These are phyloP conservation scores for Pulveroboletus ravenelii DNA, from an alignment of 768 basidiomycete genomes.

Conservation along the genomic window DNA sequence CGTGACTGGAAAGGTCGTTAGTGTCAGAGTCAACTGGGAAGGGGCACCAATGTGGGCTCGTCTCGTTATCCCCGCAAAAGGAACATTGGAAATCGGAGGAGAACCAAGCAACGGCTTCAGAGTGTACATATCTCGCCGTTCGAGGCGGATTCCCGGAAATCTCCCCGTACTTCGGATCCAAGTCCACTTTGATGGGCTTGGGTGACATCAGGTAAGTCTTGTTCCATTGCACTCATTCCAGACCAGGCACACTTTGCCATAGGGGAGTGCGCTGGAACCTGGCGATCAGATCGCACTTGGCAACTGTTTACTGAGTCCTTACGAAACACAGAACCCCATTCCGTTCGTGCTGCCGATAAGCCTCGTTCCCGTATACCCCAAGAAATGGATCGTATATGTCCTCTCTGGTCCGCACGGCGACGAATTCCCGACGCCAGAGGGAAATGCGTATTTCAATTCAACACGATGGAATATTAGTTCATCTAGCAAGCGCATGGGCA, in stretches of 20 bases:
- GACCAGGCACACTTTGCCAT: slow-evolving; percentile 2
- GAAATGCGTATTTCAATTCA: slow-evolving; percentile 46
- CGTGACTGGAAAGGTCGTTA: slow-evolving; percentile 48
- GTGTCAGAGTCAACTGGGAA: slow-evolving; percentile 39
- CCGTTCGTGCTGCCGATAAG: slow-evolving; percentile 21
- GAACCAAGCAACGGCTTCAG: slow-evolving; percentile 41
- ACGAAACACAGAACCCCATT: slow-evolving; percentile 9
- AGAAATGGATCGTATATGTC: slow-evolving; percentile 48
- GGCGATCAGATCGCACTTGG: slow-evolving; percentile 50
- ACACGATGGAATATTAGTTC: slow-evolving; percentile 50
- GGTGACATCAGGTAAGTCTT: slow-evolving; percentile 49
- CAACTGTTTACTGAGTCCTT: slow-evolving; percentile 20
- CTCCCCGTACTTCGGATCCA: slow-evolving; percentile 55
- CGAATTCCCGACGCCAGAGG: slow-evolving; percentile 47
- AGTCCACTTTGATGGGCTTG: slow-evolving; percentile 59
- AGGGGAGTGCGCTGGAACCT: slow-evolving; percentile 48
- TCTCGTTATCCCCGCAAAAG: slow-evolving; percentile 41
- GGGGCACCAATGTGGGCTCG: slow-evolving; percentile 45
- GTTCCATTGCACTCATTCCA: neutral
- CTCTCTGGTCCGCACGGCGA: slow-evolving; percentile 62
- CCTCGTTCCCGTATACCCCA: slow-evolving; percentile 42
- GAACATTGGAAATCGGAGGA: slow-evolving; percentile 38
- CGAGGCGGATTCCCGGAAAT: slow-evolving; percentile 58
- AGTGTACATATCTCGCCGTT: slow-evolving; percentile 50
- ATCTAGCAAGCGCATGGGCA: slow-evolving; percentile 60